These are phyloP conservation scores for Stenocarpella maydis DNA, from an alignment of 2,329 filamentous ascomycete species.

Conservation along the genomic window DNA sequence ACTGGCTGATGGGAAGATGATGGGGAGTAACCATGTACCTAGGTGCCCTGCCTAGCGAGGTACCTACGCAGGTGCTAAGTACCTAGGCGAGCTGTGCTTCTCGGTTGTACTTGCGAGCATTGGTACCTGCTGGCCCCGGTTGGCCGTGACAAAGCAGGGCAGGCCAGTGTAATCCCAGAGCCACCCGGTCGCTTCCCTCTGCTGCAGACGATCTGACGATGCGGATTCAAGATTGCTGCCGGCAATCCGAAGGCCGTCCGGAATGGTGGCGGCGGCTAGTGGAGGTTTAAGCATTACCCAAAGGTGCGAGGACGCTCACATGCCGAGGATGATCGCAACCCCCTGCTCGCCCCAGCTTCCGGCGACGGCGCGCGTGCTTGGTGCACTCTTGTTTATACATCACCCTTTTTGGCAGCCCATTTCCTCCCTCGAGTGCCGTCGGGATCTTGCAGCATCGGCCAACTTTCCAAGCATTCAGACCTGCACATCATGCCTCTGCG, in stretches of 20 bases:
- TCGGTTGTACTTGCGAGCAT: no score
- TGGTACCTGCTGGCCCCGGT: no score
- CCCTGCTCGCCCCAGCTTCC: slow-evolving; percentile 13
- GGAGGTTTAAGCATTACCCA: slow-evolving; percentile 23
- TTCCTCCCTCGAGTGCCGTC: neutral
- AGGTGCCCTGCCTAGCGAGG: no score
- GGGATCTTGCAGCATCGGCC: neutral
- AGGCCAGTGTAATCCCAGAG: neutral
- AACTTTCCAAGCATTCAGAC: neutral
- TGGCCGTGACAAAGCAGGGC: no score
- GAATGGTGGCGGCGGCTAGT: slow-evolving; percentile 30
- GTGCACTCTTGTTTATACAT: neutral
- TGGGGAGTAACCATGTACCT: no score
- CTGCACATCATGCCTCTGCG: slow-evolving; percentile 34
- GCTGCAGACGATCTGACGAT: neutral
- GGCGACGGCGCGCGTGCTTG: neutral
- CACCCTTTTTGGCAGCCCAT: neutral
- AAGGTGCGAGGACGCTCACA: slow-evolving; percentile 13
- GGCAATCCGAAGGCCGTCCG: neutral
- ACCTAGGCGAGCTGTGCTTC: no score
- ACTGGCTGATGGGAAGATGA: neutral
- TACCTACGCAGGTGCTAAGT: no score
- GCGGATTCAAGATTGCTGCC: no score
- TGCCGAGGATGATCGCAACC: slow-evolving; percentile 34
- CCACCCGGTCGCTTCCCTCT: neutral